phyloP scores from a whole-genome alignment of 208 protist genomes.

The Plasmodiophora brassicae region DNA sequence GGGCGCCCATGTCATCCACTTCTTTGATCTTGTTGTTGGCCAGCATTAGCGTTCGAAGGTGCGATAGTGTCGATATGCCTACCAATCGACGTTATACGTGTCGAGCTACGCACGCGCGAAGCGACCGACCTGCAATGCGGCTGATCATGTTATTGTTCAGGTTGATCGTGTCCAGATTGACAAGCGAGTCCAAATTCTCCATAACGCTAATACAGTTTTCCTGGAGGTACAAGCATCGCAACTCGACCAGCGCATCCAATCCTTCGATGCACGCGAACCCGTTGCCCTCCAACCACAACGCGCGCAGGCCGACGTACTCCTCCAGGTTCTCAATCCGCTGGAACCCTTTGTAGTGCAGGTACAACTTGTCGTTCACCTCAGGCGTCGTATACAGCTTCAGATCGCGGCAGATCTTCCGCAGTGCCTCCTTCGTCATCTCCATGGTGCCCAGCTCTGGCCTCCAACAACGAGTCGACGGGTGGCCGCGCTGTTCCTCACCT shows the following conservation, averaged over 20 bases:
- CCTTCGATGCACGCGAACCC: slow-evolving; percentile 55
- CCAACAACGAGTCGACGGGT: no score
- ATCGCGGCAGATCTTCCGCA: slow-evolving; percentile 53
- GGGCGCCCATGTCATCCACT: slow-evolving; percentile 33
- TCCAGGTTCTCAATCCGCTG: slow-evolving; percentile 52
- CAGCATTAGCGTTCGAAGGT: slow-evolving; percentile 46
- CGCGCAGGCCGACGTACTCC: slow-evolving; percentile 48
- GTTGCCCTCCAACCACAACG: slow-evolving; percentile 64
- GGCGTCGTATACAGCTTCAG: slow-evolving; percentile 54
- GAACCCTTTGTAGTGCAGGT: slow-evolving; percentile 63
- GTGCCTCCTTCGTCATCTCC: slow-evolving; percentile 41
- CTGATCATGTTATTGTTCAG: slow-evolving; percentile 42
- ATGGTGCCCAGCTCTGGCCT: slow-evolving; percentile 30
- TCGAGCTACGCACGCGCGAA: no score
- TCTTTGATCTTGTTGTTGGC: slow-evolving; percentile 49
- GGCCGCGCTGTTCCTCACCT: no score
- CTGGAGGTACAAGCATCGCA: slow-evolving; percentile 61
- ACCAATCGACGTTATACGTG: no score
- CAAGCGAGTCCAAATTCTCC: slow-evolving; percentile 42
- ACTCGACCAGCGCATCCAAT: slow-evolving; percentile 49
- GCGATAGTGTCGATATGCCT: background rate
- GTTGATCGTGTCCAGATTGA: slow-evolving; percentile 42
- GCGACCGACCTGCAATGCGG: background rate
- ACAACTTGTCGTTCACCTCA: slow-evolving; percentile 60
- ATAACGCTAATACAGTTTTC: slow-evolving; percentile 52